Evolutionary conservation across 345 rosid genomes (phyloP).

Genomic region (Rhizophora mangle): DNA sequence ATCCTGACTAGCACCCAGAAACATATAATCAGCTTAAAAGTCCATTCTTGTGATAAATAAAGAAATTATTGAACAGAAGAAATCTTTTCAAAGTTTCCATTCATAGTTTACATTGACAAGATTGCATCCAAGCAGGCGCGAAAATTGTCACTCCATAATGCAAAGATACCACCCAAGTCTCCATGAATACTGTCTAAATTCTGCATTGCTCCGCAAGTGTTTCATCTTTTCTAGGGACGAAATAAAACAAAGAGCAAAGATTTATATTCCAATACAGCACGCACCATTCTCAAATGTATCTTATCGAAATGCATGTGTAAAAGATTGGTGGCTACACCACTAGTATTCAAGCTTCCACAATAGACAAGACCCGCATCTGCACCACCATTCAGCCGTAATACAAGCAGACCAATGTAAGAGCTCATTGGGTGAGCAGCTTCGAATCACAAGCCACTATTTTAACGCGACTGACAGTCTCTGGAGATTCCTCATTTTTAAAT

Average conservation of each 20-base stretch:
- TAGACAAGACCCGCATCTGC: constrained; percentile 5
- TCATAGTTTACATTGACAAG: neutral
- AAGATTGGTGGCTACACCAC: constrained; percentile 25
- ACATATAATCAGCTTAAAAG: too few species aligned
- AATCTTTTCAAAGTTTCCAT: neutral
- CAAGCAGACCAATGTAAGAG: constrained; percentile 8
- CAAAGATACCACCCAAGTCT: neutral
- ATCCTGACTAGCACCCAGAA: too few species aligned
- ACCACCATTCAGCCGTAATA: constrained; percentile 11
- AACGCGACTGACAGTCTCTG: constrained; percentile 65
- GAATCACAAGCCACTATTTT: constrained; percentile 99
- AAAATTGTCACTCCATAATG: neutral
- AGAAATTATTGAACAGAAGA: neutral
- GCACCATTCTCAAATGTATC: neutral
- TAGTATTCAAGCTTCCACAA: constrained; percentile 17
- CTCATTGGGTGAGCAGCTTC: constrained; percentile 78
- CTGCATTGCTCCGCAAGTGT: neutral
- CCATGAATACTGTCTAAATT: neutral
- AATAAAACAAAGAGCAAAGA: constrained; percentile 15
- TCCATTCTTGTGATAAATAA: too few species aligned
- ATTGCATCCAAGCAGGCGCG: neutral
- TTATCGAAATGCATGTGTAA: neutral
- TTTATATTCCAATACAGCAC: constrained; percentile 7
- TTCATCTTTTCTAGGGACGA: constrained; percentile 1
- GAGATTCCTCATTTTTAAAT: constrained; percentile 71